Evolutionary conservation across 768 basidiomycete species (phyloP).

Genomic region (Pholiota conissans): DNA sequence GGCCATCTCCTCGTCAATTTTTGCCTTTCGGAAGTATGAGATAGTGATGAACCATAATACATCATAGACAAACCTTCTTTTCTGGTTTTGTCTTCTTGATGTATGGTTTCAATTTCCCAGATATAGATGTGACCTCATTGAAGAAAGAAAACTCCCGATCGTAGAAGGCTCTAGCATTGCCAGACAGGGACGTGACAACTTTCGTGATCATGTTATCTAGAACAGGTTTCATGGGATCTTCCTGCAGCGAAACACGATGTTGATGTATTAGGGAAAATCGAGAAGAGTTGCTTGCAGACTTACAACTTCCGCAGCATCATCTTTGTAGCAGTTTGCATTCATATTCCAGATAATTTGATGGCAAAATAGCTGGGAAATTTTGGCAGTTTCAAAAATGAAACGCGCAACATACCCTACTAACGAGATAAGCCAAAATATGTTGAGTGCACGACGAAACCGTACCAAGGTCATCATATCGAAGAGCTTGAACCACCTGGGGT

Average conservation of each 20-base stretch:
- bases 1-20: slow-evolving; percentile 99
- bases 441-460: too few relatives aligned
- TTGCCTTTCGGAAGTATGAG: slow-evolving; percentile 57
- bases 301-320: slow-evolving; percentile 84
- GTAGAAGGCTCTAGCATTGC: slow-evolving; percentile 86
- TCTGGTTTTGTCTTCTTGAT: slow-evolving; percentile 95
- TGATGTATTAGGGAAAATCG: too few relatives aligned
- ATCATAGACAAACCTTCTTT: slow-evolving; percentile 70
- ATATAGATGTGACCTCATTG: slow-evolving; percentile 95
- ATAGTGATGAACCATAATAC: not conserved
- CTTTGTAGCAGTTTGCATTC: slow-evolving; percentile 97
- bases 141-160: slow-evolving; percentile 96
- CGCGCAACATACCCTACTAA: slow-evolving; percentile 85
- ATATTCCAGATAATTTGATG: slow-evolving; percentile 99
- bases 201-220: slow-evolving; percentile 83
- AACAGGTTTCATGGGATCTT: slow-evolving; percentile 94
- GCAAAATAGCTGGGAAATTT: slow-evolving; percentile 96
- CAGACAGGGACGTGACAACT: slow-evolving; percentile 85
- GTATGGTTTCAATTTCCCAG: slow-evolving; percentile 93
- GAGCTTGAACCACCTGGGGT: slow-evolving; percentile 95
- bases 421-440: too few relatives aligned
- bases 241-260: too few relatives aligned
- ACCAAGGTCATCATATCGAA: slow-evolving; percentile 90
- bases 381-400: slow-evolving; percentile 96
- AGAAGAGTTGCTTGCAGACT: too few relatives aligned